Percentiles rank a stretch among this genome's conserved stretches.
Evolutionary conservation across 257 asterid genomes (phyloP).

Genomic region (Capsicum chinense): DNA sequence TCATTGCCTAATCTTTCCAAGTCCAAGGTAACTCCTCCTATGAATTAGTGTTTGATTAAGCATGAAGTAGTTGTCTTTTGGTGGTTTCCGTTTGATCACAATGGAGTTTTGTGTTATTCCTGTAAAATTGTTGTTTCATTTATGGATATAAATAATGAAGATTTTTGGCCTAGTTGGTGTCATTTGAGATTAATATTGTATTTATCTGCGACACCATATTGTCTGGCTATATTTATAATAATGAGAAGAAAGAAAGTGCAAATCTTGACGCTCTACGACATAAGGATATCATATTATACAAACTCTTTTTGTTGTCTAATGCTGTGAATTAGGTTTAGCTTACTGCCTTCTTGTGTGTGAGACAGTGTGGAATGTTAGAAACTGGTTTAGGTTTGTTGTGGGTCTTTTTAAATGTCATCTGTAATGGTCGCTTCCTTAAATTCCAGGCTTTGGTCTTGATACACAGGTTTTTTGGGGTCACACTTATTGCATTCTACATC

Average conservation of each 20-base stretch:
- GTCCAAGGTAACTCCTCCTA: conserved; percentile 55
- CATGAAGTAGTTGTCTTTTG: background rate
- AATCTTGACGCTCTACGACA: background rate
- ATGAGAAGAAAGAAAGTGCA: background rate
- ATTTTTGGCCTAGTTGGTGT: background rate
- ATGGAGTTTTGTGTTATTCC: background rate
- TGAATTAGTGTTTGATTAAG: background rate
- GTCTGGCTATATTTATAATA: background rate
- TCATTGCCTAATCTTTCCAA: conserved; percentile 93
- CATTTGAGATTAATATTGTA: background rate
- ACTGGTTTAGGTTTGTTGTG: background rate
- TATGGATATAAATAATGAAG: conserved; percentile 3
- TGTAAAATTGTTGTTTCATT: background rate
- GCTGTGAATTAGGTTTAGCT: conserved; percentile 20
- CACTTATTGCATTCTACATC: conserved; percentile 79
- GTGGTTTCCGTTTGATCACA: background rate
- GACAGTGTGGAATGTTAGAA: background rate
- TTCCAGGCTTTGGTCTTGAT: conserved; percentile 87
- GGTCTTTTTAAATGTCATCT: conserved; percentile 13
- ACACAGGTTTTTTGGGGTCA: conserved; percentile 81
- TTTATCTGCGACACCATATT: background rate
- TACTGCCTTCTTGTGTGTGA: background rate
- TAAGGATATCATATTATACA: conserved; percentile 20
- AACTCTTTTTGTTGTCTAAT: conserved; percentile 13
- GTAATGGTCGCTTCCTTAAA: conserved; percentile 36